These are phyloP conservation scores for Fusarium floridanum DNA, from an alignment of 2,329 filamentous ascomycete species.

Conservation along the genomic window DNA sequence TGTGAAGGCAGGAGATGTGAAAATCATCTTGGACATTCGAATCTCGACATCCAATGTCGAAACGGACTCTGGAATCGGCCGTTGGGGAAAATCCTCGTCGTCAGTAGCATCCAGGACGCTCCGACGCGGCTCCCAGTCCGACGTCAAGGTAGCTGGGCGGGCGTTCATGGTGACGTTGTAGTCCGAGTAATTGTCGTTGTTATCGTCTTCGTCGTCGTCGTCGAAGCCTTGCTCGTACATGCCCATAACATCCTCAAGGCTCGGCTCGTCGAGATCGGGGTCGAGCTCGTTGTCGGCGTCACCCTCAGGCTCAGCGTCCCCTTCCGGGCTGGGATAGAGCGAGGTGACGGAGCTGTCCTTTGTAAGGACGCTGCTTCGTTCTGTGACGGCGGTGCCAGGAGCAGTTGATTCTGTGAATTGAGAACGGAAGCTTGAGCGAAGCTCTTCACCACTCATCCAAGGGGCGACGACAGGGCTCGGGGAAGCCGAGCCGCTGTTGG, in stretches of 20 bases:
- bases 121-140: slow-evolving; percentile 47
- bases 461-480: slow-evolving; percentile 56
- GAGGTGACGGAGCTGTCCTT: slow-evolving; percentile 82
- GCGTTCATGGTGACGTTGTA: slow-evolving; percentile 20
- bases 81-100: slow-evolving; percentile 37
- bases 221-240: slow-evolving; percentile 76
- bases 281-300: slow-evolving; percentile 48
- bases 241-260: slow-evolving; percentile 77
- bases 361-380: slow-evolving; percentile 85
- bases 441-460: slow-evolving; percentile 65
- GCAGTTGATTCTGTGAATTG: slow-evolving; percentile 67
- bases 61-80: slow-evolving; percentile 34
- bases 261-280: slow-evolving; percentile 66
- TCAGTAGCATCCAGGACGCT: slow-evolving; percentile 25
- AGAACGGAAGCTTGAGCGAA: slow-evolving; percentile 68
- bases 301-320: slow-evolving; percentile 49
- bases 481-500: slow-evolving; percentile 54
- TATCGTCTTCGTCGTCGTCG: slow-evolving; percentile 58
- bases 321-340: slow-evolving; percentile 53
- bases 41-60: slow-evolving; percentile 56
- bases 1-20: slow-evolving; percentile 55
- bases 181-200: slow-evolving; percentile 47
- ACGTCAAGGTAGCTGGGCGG: slow-evolving; percentile 53
- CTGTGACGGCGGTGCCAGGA: slow-evolving; percentile 76
- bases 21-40: slow-evolving; percentile 56